Conservation (phyloP, 2,329 filamentous ascomycete species). For the Fusarium lateritium region DNA sequence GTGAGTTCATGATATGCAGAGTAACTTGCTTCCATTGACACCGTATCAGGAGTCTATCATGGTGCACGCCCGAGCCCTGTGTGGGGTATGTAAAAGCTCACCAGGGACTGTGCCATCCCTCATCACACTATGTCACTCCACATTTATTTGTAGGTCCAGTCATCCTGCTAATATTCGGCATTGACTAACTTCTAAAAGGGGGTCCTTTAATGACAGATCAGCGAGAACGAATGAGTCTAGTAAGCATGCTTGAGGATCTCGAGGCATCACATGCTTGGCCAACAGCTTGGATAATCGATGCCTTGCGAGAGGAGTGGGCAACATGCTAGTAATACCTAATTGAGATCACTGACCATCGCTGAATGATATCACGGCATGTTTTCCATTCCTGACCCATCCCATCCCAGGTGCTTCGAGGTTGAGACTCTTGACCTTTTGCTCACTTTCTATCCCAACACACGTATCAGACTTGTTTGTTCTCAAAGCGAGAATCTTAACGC, state of each 20-base stretch:
- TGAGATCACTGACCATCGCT: not conserved
- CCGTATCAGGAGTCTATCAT: not conserved
- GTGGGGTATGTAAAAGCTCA: conserved; percentile 14
- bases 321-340: not conserved
- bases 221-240: not conserved
- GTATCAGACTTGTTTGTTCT: conserved; percentile 23
- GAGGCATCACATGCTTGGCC: conserved; percentile 17
- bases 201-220: conserved; percentile 9
- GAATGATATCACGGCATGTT: conserved; percentile 18
- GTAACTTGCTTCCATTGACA: not conserved
- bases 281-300: conserved; percentile 18
- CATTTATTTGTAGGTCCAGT: conserved; percentile 12
- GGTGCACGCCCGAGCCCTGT: conserved; percentile 16
- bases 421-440: conserved; percentile 4
- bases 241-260: conserved; percentile 12
- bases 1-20: not conserved
- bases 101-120: conserved; percentile 15
- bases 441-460: conserved; percentile 11
- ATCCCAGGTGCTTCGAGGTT: not conserved
- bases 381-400: conserved; percentile 12
- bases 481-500: conserved; percentile 2
- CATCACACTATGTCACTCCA: conserved; percentile 22
- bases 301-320: conserved; percentile 11
- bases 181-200: conserved; percentile 5
- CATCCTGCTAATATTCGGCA: fast-evolving